Evolutionary conservation across 768 basidiomycete genomes (phyloP).

Genomic region (Nevesoporus exiguus): DNA sequence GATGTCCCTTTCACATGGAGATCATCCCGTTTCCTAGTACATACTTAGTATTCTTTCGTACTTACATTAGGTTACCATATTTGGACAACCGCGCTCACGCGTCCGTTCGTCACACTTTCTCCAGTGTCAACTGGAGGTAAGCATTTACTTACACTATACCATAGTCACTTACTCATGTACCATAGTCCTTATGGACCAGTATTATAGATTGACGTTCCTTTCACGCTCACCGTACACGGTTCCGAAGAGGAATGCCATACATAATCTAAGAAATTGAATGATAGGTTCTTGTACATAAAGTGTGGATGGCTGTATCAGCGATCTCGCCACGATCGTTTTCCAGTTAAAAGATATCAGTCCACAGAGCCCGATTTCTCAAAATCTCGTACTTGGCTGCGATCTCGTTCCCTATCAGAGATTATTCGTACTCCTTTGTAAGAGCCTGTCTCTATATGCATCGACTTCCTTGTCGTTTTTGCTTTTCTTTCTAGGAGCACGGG

Average conservation of each 20-base stretch:
- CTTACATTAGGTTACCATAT: too few species aligned
- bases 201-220: too few species aligned
- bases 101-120: too few species aligned
- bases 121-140: too few species aligned
- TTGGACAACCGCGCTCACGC: too few species aligned
- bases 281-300: conserved; percentile 62
- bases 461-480: conserved; percentile 43
- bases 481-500: conserved; percentile 45
- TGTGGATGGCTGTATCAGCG: conserved; percentile 65
- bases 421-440: conserved; percentile 41
- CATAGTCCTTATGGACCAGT: too few species aligned
- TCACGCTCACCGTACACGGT: conserved; percentile 54
- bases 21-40: too few species aligned
- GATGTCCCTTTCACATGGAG: too few species aligned
- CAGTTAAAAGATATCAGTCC: conserved; percentile 37
- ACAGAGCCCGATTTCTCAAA: not conserved
- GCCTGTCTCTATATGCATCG: conserved; percentile 48
- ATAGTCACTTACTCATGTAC: too few species aligned
- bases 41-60: too few species aligned
- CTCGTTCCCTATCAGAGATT: conserved; percentile 39
- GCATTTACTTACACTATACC: too few species aligned
- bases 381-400: conserved; percentile 41
- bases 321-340: conserved; percentile 46
- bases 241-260: conserved; percentile 71
- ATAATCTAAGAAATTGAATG: conserved; percentile 61